A percentile compares a stretch with the other conserved stretches of the same genome.
Evolutionary conservation across 2,329 filamentous ascomycete species (phyloP).

Genomic region (Penicillium sp.): DNA sequence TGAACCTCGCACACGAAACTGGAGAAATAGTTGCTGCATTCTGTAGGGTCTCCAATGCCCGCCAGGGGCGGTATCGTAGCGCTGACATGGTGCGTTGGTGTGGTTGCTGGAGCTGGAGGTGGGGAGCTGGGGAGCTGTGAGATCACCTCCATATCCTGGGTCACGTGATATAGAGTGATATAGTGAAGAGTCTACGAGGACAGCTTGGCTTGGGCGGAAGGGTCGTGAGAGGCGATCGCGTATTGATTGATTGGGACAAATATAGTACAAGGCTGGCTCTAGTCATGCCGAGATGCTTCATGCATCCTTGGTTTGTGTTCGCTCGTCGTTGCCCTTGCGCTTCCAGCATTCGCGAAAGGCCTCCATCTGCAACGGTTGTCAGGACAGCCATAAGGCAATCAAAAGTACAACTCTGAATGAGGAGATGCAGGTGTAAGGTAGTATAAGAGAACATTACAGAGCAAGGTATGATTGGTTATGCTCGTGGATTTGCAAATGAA

Average conservation of each 20-base stretch:
- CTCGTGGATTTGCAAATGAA: not conserved
- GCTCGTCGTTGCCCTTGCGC: constrained; percentile 77
- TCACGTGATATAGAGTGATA: constrained; percentile 28
- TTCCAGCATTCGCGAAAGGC: constrained; percentile 91
- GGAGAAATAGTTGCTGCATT: constrained; percentile 12
- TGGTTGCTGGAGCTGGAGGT: constrained; percentile 1
- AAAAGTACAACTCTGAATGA: not conserved
- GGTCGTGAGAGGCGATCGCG: not conserved
- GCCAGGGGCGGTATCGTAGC: constrained; percentile 23
- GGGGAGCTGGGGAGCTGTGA: constrained; percentile 12
- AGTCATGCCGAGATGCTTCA: constrained; percentile 28
- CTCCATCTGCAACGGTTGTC: constrained; percentile 68
- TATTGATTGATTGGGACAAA: not conserved
- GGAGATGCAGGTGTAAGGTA: not conserved
- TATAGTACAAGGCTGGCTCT: not conserved
- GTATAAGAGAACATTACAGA: not conserved
- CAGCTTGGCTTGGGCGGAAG: not conserved
- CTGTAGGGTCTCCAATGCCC: constrained; percentile 23
- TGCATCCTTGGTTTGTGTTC: constrained; percentile 75
- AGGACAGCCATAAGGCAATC: not conserved
- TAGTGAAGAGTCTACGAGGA: not conserved
- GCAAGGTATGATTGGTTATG: not conserved
- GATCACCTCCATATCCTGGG: not conserved
- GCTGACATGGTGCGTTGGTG: constrained; percentile 27
- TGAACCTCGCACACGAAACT: constrained; percentile 15